A percentile compares a stretch with the other conserved stretches of the same genome.
Evolutionary conservation across 2,329 filamentous ascomycete species (phyloP).

Genomic region (Hypoxylon sp.): DNA sequence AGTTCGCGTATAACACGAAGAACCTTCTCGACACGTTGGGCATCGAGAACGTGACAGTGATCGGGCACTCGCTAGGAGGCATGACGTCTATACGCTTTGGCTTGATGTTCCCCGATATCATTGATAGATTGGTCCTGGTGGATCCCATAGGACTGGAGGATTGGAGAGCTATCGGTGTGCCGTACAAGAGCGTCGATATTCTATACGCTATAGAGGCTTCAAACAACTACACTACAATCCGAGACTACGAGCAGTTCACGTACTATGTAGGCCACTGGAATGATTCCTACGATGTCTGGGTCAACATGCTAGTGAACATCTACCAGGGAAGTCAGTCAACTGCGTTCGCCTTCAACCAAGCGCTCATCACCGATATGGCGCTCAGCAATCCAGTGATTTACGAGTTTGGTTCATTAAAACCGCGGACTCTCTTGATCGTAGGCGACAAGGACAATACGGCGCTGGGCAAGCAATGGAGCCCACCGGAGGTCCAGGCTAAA

Average conservation of each 20-base stretch:
- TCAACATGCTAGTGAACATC: slow-evolving; percentile 66
- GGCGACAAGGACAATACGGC: slow-evolving; percentile 67
- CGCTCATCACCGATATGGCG: slow-evolving; percentile 67
- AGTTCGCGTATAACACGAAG: slow-evolving; percentile 65
- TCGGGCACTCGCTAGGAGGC: slow-evolving; percentile 69
- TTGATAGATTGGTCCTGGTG: slow-evolving; percentile 62
- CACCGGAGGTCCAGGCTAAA: slow-evolving; percentile 58
- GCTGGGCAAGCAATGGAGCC: slow-evolving; percentile 66
- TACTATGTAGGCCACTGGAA: slow-evolving; percentile 66
- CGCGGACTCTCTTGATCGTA: slow-evolving; percentile 63
- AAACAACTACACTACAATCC: slow-evolving; percentile 60
- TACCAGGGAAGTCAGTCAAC: slow-evolving; percentile 61
- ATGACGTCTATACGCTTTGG: slow-evolving; percentile 67
- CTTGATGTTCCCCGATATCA: slow-evolving; percentile 62
- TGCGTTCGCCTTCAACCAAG: slow-evolving; percentile 62
- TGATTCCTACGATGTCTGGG: slow-evolving; percentile 65
- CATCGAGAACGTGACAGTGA: slow-evolving; percentile 60
- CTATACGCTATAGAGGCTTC: slow-evolving; percentile 55
- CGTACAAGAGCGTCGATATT: slow-evolving; percentile 60
- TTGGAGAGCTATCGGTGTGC: slow-evolving; percentile 64
- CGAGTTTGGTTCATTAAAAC: slow-evolving; percentile 61
- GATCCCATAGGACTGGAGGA: slow-evolving; percentile 68
- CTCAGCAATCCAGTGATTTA: slow-evolving; percentile 65
- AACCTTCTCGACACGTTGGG: slow-evolving; percentile 60
- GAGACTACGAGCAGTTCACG: slow-evolving; percentile 61